phyloP scores from a whole-genome alignment of 306 rosid genomes.

The Clitoria ternatea region DNA sequence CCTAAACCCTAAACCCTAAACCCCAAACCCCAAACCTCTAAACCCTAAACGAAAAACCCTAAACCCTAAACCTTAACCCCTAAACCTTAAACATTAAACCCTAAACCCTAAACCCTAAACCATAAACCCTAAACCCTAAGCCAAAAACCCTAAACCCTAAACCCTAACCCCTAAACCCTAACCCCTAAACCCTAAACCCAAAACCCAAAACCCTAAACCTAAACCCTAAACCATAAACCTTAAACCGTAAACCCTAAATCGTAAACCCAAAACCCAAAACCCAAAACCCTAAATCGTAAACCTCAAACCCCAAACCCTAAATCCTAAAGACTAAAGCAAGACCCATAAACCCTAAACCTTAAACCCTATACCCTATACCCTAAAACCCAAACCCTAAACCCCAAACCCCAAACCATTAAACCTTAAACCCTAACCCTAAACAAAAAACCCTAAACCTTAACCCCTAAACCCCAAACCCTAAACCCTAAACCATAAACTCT shows the following conservation, averaged over 20 bases:
- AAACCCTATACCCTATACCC: slow-evolving; percentile 28
- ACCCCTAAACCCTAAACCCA: no score
- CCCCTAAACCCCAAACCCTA: slow-evolving; percentile 14
- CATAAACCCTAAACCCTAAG: no score
- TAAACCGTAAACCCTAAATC: slow-evolving; percentile 20
- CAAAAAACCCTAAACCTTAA: slow-evolving; percentile 26
- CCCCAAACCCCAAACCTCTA: slow-evolving; percentile 13
- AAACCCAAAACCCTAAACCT: no score
- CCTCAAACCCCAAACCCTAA: slow-evolving; percentile 31
- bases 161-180: no score
- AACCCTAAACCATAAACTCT: slow-evolving; percentile 21
- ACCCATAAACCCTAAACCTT: slow-evolving; percentile 23
- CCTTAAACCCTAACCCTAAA: slow-evolving; percentile 35
- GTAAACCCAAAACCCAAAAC: no score
- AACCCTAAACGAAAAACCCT: no score
- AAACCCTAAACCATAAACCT: no score
- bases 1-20: slow-evolving; percentile 10
- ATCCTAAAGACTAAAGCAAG: slow-evolving; percentile 6
- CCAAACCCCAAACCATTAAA: slow-evolving; percentile 26
- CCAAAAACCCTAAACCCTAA: no score
- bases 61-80: no score
- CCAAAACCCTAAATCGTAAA: slow-evolving; percentile 26
- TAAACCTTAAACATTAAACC: slow-evolving; percentile 3
- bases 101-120: no score
- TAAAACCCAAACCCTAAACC: slow-evolving; percentile 28